Conservation (phyloP, 768 basidiomycete genomes). For the Tricholoma saponaceum region DNA sequence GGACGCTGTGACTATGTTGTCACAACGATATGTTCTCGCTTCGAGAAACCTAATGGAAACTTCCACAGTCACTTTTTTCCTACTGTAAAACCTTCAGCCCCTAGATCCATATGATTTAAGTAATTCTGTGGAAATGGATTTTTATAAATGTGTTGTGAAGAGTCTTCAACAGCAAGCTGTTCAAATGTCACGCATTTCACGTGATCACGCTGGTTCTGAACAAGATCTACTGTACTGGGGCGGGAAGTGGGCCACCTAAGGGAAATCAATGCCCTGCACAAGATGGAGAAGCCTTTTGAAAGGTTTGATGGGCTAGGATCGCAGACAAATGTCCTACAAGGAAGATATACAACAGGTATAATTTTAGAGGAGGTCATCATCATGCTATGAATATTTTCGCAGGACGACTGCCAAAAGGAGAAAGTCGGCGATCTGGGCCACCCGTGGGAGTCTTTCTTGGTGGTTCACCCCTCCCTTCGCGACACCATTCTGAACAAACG, state of each 20-base stretch:
- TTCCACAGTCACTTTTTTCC: too few species aligned
- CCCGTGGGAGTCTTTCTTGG: background rate
- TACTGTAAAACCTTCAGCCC: too few species aligned
- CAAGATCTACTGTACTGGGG: background rate
- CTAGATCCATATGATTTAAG: too few species aligned
- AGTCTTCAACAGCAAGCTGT: too few species aligned
- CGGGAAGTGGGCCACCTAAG: background rate
- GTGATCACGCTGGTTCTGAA: too few species aligned
- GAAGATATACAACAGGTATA: background rate
- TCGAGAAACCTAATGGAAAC: too few species aligned
- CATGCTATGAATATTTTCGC: background rate
- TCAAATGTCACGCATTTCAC: too few species aligned
- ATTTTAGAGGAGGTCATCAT: background rate
- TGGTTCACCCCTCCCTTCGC: background rate
- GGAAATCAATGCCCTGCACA: background rate
- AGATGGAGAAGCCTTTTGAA: background rate
- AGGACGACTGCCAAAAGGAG: background rate
- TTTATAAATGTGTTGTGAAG: too few species aligned
- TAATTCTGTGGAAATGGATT: too few species aligned
- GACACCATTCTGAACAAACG: background rate
- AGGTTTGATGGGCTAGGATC: background rate
- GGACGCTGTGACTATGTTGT: too few species aligned
- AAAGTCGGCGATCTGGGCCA: background rate
- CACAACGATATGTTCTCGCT: too few species aligned
- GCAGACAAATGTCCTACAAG: background rate